These are phyloP conservation scores for Umbelopsis ramanniana DNA, from an alignment of 192 early-diverging fungal species.

Conservation along the genomic window DNA sequence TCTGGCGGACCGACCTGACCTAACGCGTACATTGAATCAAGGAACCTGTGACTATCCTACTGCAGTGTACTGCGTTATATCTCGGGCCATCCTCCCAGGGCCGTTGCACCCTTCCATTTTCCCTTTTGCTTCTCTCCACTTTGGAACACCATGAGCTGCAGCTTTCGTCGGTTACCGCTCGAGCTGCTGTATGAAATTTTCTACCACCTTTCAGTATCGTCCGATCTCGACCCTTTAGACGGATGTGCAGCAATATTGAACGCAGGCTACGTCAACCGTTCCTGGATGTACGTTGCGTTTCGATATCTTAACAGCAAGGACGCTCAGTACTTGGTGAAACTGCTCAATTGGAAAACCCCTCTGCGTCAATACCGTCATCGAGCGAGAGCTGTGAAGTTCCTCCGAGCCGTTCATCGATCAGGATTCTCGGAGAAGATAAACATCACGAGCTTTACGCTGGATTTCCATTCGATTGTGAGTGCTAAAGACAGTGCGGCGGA, in stretches of 20 bases:
- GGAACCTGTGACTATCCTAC: not conserved
- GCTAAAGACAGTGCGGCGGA: not conserved
- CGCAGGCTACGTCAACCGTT: not conserved
- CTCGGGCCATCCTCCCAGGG: not conserved
- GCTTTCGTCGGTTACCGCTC: not conserved
- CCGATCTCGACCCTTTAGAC: not conserved
- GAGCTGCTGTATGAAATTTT: slow-evolving; percentile 16
- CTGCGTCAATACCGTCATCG: not conserved
- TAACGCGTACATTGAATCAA: not conserved
- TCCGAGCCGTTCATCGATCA: not conserved
- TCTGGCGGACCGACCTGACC: not conserved
- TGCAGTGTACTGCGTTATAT: not conserved
- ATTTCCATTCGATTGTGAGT: not conserved
- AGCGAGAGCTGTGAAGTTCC: not conserved
- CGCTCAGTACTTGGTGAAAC: not conserved
- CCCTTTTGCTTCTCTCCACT: not conserved
- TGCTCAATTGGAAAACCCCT: not conserved
- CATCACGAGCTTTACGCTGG: slow-evolving; percentile 1
- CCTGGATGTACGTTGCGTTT: not conserved
- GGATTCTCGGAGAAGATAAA: not conserved
- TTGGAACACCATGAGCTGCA: not conserved
- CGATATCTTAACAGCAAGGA: not conserved
- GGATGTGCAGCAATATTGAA: not conserved
- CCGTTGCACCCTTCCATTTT: not conserved
- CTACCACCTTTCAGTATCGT: slow-evolving; percentile 1